Base-by-base conservation (phyloP, 352 stramenopile genomes). In the Phytophthora multivora region DNA sequence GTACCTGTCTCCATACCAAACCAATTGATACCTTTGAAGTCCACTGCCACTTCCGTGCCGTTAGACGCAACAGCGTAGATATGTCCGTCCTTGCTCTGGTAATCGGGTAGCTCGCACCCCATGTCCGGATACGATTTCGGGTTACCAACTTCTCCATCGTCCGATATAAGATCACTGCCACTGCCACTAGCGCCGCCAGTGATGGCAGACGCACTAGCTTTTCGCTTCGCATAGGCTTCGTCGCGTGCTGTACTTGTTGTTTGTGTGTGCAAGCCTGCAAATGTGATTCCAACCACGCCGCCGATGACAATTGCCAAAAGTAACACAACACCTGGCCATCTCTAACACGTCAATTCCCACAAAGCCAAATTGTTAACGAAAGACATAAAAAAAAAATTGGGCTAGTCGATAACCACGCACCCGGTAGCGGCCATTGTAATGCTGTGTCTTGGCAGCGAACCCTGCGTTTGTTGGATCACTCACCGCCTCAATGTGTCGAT, bases 1-100 rank as follows among this genome's bases (percentile, higher is more conserved):
- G 74, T 54, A 21, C 73, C 71, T 16, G 75, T 82, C 56, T 88
- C 75, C 79, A 88, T 88, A 52, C 77, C 77, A 39, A 71, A 90
- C 81, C 81, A 90, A 58, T 90, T 90, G 56, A 86, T 66, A 10
- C 81, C 81, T 58, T 90, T 90, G 68, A 90, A 87, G 5, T 68
- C 21, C 7, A 89, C 61, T 1, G 75, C 51, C 9, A 87, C 68
- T 25, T 77, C 70, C 5, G 70, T 77, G 9, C 79, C 79, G 19
- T 85, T 84, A 0, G 72, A 69, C 8, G 73, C 54, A 9, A 83
- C 61, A n/a, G 67, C 77, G 21, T 73, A 78, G 12, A 90, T 77
- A 48, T 74, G 75, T 51, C 76, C 79, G 39, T 88, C 74, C 50
- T 84, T 82, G 65, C 77, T 89, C 43, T 78, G 55, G 45, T 89